Base-by-base conservation (phyloP, 2,329 filamentous ascomycete genomes). In the Penicillium corylophilum region DNA sequence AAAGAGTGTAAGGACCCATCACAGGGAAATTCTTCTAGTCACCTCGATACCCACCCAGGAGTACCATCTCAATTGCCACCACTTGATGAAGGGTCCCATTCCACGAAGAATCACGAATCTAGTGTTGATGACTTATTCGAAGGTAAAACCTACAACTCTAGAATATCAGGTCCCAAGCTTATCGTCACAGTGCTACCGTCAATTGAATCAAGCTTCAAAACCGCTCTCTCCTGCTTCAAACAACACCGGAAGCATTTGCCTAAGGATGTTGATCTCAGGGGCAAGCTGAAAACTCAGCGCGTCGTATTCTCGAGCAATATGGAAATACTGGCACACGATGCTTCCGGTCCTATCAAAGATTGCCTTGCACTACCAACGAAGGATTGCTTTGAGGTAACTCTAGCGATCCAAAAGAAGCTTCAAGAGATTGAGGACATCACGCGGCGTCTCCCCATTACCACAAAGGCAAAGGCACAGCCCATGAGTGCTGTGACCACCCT, bases 241-340 rank as follows among this genome's bases (percentile, higher is more conserved):
- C 9, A 36, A 35, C 4, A 23, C 20, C 43, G 36, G 16, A 43
- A 43, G 22, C 38, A 10, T 38, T 28, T 51, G 9, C 48, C 48
- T 22, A 35, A 36, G 26, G 48, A 51, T 38, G n/a, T 20, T 22
- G 44, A 38, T 51, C 42, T 51, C 24, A 51, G 28, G 16, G 26
- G n/a, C 22, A 42, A 7, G 8, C 13, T 51, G 28, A 51, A 35
- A 36, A 46, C 5, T 6, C 43, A 46, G 13, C 48, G 38, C 6
- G n/a, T 36, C 22, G 22, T 51, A 15, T 46, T 39, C 22, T 44
- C 23, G 8, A 33, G 26, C 3, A 4, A 35, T 18, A 24, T 39
- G 31, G 28, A 48, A 26, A 31, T 12, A 1, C 26, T 43, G 24
- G 28, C 46, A 24, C n/a, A n/a, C n/a, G 26, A 43, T 43, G 9